These are phyloP conservation scores for Serpula lacrymans DNA, from an alignment of 768 basidiomycete genomes.

Conservation along the genomic window DNA sequence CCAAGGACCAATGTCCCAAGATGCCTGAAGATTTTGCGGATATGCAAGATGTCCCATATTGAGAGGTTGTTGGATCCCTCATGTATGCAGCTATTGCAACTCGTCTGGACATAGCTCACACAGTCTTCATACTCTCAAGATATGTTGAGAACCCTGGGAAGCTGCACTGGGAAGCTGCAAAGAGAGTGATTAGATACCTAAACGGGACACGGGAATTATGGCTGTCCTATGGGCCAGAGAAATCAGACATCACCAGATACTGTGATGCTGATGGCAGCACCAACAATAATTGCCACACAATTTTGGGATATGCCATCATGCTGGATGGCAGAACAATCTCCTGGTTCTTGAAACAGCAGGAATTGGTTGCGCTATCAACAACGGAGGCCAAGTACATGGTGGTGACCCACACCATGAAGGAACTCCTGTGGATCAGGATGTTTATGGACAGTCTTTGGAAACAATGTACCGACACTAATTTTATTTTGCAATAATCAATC, in stretches of 20 bases:
- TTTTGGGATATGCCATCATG: constrained; percentile 30
- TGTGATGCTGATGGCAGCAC: constrained; percentile 25
- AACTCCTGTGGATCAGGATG: constrained; percentile 28
- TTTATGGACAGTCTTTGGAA: constrained; percentile 12
- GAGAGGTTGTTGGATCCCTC: too few species aligned
- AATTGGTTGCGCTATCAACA: constrained; percentile 28
- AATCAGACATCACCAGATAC: constrained; percentile 9
- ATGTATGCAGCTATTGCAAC: too few species aligned
- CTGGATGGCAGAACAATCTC: constrained; percentile 25
- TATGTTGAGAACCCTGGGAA: too few species aligned
- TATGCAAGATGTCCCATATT: too few species aligned
- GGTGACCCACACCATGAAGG: constrained; percentile 22
- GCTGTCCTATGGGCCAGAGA: too few species aligned
- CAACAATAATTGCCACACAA: constrained; percentile 15
- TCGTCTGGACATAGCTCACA: too few species aligned
- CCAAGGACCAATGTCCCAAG: too few species aligned
- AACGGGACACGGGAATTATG: too few species aligned
- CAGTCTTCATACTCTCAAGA: too few species aligned
- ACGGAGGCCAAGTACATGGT: constrained; percentile 39
- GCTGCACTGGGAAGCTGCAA: too few species aligned
- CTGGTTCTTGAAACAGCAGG: constrained; percentile 34
- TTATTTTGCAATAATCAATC: constrained; percentile 29
- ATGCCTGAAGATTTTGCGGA: too few species aligned
- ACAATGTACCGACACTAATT: constrained; percentile 1
- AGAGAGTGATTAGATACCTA: too few species aligned